These are phyloP conservation scores for Clausena lansium DNA, from an alignment of 345 rosid species.

Conservation along the genomic window DNA sequence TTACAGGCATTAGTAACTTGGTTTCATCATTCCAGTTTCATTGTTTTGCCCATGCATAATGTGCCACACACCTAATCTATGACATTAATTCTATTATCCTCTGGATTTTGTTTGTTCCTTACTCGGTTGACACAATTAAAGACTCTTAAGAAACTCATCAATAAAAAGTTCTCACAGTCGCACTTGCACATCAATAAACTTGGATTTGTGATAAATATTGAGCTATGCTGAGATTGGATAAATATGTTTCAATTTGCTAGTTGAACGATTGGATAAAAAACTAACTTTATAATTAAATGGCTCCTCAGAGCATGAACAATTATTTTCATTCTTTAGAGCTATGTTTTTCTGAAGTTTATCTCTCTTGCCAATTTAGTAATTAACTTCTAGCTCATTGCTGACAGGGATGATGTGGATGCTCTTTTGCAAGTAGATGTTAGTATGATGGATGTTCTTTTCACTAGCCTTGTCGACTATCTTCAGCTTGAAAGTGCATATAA, in stretches of 20 bases:
- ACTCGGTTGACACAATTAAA: no score
- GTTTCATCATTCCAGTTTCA: background rate
- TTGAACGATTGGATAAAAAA: background rate
- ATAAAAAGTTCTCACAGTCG: background rate
- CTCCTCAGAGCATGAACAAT: background rate
- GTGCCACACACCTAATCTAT: background rate
- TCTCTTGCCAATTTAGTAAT: slow-evolving; percentile 17
- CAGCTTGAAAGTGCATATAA: slow-evolving; percentile 87
- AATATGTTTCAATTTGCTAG: background rate
- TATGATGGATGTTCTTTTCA: slow-evolving; percentile 77
- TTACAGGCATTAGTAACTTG: background rate
- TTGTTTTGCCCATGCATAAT: background rate
- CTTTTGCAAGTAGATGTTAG: slow-evolving; percentile 90
- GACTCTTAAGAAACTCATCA: background rate
- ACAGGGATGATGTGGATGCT: slow-evolving; percentile 60
- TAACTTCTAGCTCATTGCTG: slow-evolving; percentile 24
- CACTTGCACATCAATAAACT: background rate
- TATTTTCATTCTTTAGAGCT: background rate
- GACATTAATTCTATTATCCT: background rate
- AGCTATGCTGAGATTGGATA: background rate
- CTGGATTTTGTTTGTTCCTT: background rate
- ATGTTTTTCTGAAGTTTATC: slow-evolving; percentile 7
- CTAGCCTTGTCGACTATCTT: slow-evolving; percentile 87
- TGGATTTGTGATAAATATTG: background rate
- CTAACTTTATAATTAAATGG: background rate